Percentiles rank a stretch among this genome's conserved stretches.
Conservation (phyloP, 2,329 filamentous ascomycete genomes). For the Trichophyton schoenleinii region DNA sequence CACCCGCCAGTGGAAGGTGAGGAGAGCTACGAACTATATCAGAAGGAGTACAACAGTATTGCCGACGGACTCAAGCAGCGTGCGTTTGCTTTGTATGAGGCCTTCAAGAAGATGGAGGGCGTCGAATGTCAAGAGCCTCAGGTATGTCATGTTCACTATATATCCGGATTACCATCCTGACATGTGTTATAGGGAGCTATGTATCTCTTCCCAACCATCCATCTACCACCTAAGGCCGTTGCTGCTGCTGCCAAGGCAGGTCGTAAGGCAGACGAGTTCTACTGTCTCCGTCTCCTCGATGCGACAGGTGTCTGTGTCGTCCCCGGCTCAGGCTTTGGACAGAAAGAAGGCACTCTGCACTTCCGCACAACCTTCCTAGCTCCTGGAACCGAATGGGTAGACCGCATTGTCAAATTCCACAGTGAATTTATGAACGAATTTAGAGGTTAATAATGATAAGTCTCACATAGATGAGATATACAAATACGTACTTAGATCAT, state of each 20-base stretch:
- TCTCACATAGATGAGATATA: neutral
- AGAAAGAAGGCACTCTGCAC: conserved; percentile 81
- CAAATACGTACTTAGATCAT: neutral
- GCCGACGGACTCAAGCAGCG: conserved; percentile 65
- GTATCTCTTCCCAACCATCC: conserved; percentile 97
- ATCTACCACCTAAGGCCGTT: conserved; percentile 60
- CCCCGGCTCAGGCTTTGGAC: conserved; percentile 83
- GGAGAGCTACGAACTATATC: conserved; percentile 71
- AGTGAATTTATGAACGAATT: conserved; percentile 80
- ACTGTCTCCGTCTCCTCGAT: conserved; percentile 80
- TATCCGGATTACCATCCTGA: neutral
- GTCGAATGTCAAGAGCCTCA: conserved; percentile 78
- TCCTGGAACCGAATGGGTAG: conserved; percentile 89
- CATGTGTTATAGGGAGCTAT: conserved; percentile 62
- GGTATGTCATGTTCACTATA: conserved; percentile 28
- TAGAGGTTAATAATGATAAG: conserved; percentile 17
- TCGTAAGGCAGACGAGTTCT: conserved; percentile 78
- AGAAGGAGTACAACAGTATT: conserved; percentile 72
- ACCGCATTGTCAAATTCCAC: conserved; percentile 80
- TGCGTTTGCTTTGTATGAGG: conserved; percentile 73
- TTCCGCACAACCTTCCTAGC: conserved; percentile 96
- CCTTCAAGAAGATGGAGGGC: conserved; percentile 90
- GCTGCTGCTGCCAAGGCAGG: conserved; percentile 63
- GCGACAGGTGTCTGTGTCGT: conserved; percentile 92
- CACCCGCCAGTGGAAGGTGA: conserved; percentile 80